Evolutionary conservation across 169 alveolate species (phyloP).

Genomic region (Perkinsus olseni): DNA sequence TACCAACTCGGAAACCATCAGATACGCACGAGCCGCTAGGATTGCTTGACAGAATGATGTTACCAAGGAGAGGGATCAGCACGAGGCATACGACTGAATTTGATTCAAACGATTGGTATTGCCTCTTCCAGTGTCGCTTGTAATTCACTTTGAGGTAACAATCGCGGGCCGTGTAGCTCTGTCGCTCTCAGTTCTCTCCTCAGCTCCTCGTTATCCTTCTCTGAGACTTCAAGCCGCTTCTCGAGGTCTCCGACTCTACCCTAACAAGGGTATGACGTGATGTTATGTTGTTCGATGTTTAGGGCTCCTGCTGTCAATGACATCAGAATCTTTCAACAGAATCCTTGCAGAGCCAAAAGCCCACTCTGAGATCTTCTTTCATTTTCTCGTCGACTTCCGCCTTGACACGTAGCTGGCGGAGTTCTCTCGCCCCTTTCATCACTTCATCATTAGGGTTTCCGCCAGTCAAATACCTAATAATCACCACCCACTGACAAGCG

Average conservation of each 20-base stretch:
- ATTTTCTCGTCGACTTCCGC: background rate
- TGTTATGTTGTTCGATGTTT: background rate
- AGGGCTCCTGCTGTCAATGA: background rate
- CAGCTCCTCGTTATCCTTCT: background rate
- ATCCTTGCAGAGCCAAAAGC: too few species aligned
- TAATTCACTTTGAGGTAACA: background rate
- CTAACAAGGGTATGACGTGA: too few species aligned
- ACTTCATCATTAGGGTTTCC: background rate
- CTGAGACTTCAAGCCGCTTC: background rate
- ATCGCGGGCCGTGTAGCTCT: background rate
- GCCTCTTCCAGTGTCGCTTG: background rate
- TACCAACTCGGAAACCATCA: too few species aligned
- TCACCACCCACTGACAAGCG: background rate
- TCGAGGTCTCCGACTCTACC: background rate
- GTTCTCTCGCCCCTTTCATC: background rate
- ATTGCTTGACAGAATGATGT: too few species aligned
- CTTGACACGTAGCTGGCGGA: background rate
- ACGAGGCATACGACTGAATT: too few species aligned
- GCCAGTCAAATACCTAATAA: background rate
- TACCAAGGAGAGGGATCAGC: too few species aligned
- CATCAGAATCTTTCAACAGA: too few species aligned
- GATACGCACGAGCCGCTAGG: too few species aligned
- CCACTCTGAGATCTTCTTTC: background rate
- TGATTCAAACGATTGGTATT: background rate
- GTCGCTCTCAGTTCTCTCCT: background rate